These are phyloP conservation scores for Fragaria nilgerrensis DNA, from an alignment of 306 rosid genomes.

Conservation along the genomic window DNA sequence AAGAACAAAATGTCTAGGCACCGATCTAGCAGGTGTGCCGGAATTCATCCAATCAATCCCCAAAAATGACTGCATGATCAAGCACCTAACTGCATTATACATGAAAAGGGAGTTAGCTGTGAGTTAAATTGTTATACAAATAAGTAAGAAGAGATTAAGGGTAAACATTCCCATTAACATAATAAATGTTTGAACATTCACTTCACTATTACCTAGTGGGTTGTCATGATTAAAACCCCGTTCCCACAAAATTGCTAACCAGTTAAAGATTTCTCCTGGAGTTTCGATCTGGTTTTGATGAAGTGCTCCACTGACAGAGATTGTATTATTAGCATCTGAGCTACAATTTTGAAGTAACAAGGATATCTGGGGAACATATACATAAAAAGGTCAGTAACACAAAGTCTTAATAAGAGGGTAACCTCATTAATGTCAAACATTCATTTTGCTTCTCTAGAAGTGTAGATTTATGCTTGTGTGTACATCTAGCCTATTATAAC, in stretches of 20 bases:
- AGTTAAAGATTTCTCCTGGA: constrained; percentile 48
- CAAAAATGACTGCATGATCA: constrained; percentile 88
- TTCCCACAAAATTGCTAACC: constrained; percentile 93
- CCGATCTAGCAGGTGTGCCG: constrained; percentile 52
- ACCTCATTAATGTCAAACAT: not conserved
- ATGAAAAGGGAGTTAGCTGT: constrained; percentile 20
- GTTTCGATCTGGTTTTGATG: constrained; percentile 46
- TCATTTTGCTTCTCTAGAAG: constrained; percentile 1
- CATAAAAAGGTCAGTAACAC: not conserved
- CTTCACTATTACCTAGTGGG: constrained; percentile 68
- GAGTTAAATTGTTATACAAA: not conserved
- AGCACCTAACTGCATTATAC: constrained; percentile 82
- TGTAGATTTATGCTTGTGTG: not conserved
- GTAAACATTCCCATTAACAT: constrained; percentile 18
- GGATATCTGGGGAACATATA: constrained; percentile 51
- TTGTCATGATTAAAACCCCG: constrained; percentile 85
- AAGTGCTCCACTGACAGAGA: constrained; percentile 28
- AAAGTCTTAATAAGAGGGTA: not conserved
- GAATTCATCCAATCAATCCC: constrained; percentile 60
- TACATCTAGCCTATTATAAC: not conserved
- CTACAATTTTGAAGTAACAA: constrained; percentile 66
- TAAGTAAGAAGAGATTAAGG: constrained; percentile 9
- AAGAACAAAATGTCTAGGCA: constrained; percentile 73
- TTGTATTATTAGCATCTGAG: constrained; percentile 36
- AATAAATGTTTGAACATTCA: constrained; percentile 26